A percentile compares a stretch with the other conserved stretches of the same genome.
These are phyloP conservation scores for Coelastrella sp. DNA, from an alignment of 139 green algal species.

Conservation along the genomic window DNA sequence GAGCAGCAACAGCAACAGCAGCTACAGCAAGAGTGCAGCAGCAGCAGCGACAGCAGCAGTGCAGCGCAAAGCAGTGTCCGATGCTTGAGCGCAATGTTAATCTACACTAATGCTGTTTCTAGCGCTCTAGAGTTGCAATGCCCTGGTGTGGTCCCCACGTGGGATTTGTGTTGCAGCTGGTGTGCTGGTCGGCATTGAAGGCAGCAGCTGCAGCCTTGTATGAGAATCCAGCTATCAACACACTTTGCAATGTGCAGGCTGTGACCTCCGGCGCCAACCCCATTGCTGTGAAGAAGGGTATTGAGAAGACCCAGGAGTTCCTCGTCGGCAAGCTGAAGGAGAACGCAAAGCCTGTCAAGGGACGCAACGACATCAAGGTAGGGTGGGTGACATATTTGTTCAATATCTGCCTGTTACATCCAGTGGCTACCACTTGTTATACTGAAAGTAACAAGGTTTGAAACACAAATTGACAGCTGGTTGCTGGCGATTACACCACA, in stretches of 20 bases:
- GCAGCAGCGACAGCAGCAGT: neutral
- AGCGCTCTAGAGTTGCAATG: too few species aligned
- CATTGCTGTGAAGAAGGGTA: conserved; percentile 96
- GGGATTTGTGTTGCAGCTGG: neutral
- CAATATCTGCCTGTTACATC: too few species aligned
- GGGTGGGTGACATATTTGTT: neutral
- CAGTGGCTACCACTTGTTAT: too few species aligned
- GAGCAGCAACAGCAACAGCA: neutral
- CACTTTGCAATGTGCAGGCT: conserved; percentile 54
- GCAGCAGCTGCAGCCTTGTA: too few species aligned
- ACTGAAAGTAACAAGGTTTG: too few species aligned
- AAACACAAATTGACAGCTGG: too few species aligned
- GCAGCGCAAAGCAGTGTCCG: neutral
- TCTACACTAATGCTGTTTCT: too few species aligned
- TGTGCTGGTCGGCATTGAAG: neutral
- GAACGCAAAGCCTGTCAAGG: conserved; percentile 88
- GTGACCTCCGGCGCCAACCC: conserved; percentile 97
- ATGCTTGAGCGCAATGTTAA: neutral
- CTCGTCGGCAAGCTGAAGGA: conserved; percentile 91
- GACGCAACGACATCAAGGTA: conserved; percentile 93
- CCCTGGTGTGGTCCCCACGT: too few species aligned
- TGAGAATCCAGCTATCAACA: too few species aligned
- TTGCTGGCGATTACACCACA: too few species aligned
- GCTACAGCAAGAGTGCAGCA: neutral
- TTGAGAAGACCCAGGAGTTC: conserved; percentile 94